These are phyloP conservation scores for Croton setiger DNA, from an alignment of 441 rosid species.

Conservation along the genomic window DNA sequence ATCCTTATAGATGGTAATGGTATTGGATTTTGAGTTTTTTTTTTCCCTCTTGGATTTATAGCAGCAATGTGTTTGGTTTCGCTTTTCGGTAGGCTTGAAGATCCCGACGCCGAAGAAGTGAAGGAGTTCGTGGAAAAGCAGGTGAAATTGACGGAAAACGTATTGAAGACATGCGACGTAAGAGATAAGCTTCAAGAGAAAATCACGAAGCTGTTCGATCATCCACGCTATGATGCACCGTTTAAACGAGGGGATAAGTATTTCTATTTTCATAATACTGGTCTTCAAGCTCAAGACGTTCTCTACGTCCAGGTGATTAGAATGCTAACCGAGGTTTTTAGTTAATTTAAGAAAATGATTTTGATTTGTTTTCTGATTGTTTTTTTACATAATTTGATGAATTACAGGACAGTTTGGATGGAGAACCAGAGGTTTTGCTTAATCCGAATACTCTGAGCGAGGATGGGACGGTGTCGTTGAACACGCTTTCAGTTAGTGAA, in stretches of 20 bases:
- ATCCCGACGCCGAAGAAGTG: conserved; percentile 81
- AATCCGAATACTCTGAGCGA: conserved; percentile 84
- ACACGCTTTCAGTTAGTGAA: conserved; percentile 55
- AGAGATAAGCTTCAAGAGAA: conserved; percentile 60
- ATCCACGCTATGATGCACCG: conserved; percentile 74
- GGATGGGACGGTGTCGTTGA: conserved; percentile 82
- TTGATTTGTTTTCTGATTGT: neutral
- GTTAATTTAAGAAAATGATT: neutral
- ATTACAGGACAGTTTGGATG: conserved; percentile 68
- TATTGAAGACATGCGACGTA: conserved; percentile 54
- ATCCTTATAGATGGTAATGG: conserved; percentile 84
- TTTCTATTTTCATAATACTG: conserved; percentile 79
- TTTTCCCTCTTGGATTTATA: neutral
- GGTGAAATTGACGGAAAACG: conserved; percentile 64
- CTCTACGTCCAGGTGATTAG: conserved; percentile 64
- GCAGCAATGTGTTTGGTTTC: neutral
- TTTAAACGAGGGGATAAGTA: conserved; percentile 67
- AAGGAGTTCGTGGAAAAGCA: conserved; percentile 70
- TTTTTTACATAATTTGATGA: neutral
- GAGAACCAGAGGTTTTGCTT: conserved; percentile 69
- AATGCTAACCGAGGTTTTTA: neutral
- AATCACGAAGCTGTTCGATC: conserved; percentile 63
- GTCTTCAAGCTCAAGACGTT: conserved; percentile 81
- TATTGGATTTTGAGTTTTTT: neutral
- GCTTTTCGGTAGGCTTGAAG: conserved; percentile 64